Base-by-base conservation (phyloP, 164 flowering plant genomes). In the Paratinospora sagittata region DNA sequence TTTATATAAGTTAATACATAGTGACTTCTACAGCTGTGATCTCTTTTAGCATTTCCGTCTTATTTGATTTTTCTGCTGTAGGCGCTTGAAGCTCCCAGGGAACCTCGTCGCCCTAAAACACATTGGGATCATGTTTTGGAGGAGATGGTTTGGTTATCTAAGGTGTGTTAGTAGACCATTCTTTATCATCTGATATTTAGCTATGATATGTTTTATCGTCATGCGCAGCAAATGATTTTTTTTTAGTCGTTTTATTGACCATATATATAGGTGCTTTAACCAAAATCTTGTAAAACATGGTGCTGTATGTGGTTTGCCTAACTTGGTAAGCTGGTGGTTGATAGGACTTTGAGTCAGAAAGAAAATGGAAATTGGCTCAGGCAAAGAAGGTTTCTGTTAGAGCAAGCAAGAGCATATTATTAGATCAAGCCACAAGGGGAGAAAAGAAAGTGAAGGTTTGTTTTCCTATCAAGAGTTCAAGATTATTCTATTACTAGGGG, bases 81-180 rank as follows among this genome's bases (percentile, higher is more conserved):
- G 99, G 93, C 88, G 8, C 92, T 89, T 80, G 99, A 93, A 84
- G 90, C 86, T 81, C 93, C 97, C 8, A 86, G 78, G 76, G 98
- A 91, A 77, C 99, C 98, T 27, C 89, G 74, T 43, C 99, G 98
- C 24, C 91, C 91, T 45, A 93, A 91, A 87, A 73, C 95, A 24
- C 98, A 93, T 77, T 96, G 99, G 99, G 99, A 96, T 83, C 98
- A 96, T 87, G 98, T 96, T 73, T 67, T 96, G 63, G 99, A 91
- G 74, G 99, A 96, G 81, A 96, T 96, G 99, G 82, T 85, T 73
- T 96, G 99, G 99, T 78, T 96, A 77, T 93, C 99, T 71, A 96
- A 96, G 98, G 98, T 92, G 77, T 45, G 52, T 9, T 21, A 69
- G 39, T 65, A 49, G 6, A 60, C 64, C 66, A 55, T 71, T 30